Evolutionary conservation across 2,329 filamentous ascomycete species (phyloP), one percentile per base, ranked within the genome.

Genomic region (Fusarium sororula): DNA sequence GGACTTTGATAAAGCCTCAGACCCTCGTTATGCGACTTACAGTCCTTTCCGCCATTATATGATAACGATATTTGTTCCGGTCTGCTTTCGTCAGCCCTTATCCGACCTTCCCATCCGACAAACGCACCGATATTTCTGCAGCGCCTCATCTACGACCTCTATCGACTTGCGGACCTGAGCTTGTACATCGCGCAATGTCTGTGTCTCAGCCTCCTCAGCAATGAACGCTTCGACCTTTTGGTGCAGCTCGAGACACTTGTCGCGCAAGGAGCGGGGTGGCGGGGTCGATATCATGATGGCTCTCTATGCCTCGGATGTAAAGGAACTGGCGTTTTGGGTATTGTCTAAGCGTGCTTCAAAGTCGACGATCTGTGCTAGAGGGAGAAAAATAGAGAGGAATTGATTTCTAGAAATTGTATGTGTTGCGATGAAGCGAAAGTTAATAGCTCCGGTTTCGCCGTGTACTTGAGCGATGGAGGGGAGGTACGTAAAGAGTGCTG

Each of bases 21-120:
- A 7, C 5, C n/a, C 17, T 13, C 10, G 3, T 7, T 4, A 24
- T 42, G 15, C 30, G 24, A 75, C 72, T 48, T 56, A 74, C 72
- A 98, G 87, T 98, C 96, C 83, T 99, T 99, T 70, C 96, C 96
- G 80, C 96, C 96, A 79, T 99, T 99, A 84, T 98, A 99, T 64
- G 96, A 97, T 73, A 98, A 87, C 10, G 95, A 94, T 69, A 98
- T 88, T 80, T 97, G 89, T 66, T 92, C 88, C 71, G 93, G 89
- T 66, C 94, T 96, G 54, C 35, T 51, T n/a, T 24, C 22, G 56
- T 73, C 63, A 78, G 72, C 55, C 42, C 53, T 48, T 26, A 47
- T 54, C 50, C 22, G 62, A 51, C 38, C 20, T 48, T 22, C 9
- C 26, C 45, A 4, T 30, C 20, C 6, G 14, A 12, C 26, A 22